Base-by-base conservation (phyloP, 257 asterid species). In the Jasminum sambac region DNA sequence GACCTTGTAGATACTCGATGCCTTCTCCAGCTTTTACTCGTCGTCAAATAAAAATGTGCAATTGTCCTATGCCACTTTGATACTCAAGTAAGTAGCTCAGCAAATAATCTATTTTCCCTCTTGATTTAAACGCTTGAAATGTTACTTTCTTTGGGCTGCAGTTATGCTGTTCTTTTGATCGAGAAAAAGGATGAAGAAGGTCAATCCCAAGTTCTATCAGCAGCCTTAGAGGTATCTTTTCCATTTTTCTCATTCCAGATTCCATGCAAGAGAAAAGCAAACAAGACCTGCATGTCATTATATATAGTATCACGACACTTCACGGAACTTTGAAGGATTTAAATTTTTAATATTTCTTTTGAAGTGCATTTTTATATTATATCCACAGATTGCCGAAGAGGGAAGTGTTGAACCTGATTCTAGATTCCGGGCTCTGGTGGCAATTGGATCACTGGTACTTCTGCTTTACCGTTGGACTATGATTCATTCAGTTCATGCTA, bases 181-280 rank as follows among this genome's bases (percentile, higher is more conserved):
- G 97, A 92, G 79, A 87, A 85, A 79, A 91, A 84, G 78, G 90
- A 95, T 67, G 96, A 88, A 76, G 96, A 84, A 77, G 99, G 99
- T 17, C 99, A 95, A 78, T 82, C 94, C 80, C 99, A 95, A 83
- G 98, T 89, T 82, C 92, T 95, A 69, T 91, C 99, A 23, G 97
- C 99, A n/a, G 96, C 96, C 63, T 86, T 95, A 62, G 96, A 84
- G 99, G 99, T 95, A 82, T 64, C 64, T 44, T 71, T 52, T 73
- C 63, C 38, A 43, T 26, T 34, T 61, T 50, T 42, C 63, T 48
- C 68, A 57, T 46, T 44, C 8, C 46, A 69, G 50, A 67, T 55
- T 23, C 17, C 34, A 39, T 17, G 10, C 21, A 61, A 37, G 41
- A 12, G 36, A 16, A 36, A 25, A 52, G 41, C 50, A 67, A 40